Evolutionary conservation across 2,329 filamentous ascomycete genomes (phyloP).

Genomic region (Fusarium transvaalense): DNA sequence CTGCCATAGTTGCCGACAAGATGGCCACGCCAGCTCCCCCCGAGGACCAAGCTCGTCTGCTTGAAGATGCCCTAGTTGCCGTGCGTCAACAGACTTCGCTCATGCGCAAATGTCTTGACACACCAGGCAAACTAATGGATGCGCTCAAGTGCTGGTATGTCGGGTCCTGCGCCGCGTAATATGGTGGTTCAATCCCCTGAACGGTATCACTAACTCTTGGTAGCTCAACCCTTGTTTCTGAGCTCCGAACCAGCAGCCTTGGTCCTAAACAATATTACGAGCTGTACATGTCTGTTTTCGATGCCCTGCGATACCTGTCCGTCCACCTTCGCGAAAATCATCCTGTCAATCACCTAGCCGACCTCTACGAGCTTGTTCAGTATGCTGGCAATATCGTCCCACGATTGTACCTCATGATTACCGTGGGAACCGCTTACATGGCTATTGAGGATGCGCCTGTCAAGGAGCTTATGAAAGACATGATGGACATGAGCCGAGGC

Average conservation of each 20-base stretch:
- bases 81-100: conserved; percentile 96
- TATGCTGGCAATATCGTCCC: conserved; percentile 99
- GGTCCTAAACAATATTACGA: conserved; percentile 99
- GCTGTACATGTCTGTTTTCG: conserved; percentile 99
- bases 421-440: conserved; percentile 99
- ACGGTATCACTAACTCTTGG: conserved; percentile 20
- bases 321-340: conserved; percentile 98
- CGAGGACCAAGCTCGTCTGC: conserved; percentile 89
- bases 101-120: conserved; percentile 98
- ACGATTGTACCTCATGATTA: conserved; percentile 98
- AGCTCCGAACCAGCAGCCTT: conserved; percentile 94
- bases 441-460: conserved; percentile 97
- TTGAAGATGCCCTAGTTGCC: conserved; percentile 96
- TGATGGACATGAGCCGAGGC: conserved; percentile 99
- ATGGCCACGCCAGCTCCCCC: conserved; percentile 71
- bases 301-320: conserved; percentile 94
- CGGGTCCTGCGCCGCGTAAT: conserved; percentile 1
- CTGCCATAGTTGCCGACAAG: conserved; percentile 47
- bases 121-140: conserved; percentile 98
- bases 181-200: conserved; percentile 23
- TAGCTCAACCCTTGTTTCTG: conserved; percentile 98
- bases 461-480: conserved; percentile 99
- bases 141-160: conserved; percentile 98
- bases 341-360: conserved; percentile 96
- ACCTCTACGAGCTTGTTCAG: conserved; percentile 97